A percentile compares a stretch with the other conserved stretches of the same genome.
These are phyloP conservation scores for Rhodotorula sp. DNA, from an alignment of 1,284 basidiomycete species.

Conservation along the genomic window DNA sequence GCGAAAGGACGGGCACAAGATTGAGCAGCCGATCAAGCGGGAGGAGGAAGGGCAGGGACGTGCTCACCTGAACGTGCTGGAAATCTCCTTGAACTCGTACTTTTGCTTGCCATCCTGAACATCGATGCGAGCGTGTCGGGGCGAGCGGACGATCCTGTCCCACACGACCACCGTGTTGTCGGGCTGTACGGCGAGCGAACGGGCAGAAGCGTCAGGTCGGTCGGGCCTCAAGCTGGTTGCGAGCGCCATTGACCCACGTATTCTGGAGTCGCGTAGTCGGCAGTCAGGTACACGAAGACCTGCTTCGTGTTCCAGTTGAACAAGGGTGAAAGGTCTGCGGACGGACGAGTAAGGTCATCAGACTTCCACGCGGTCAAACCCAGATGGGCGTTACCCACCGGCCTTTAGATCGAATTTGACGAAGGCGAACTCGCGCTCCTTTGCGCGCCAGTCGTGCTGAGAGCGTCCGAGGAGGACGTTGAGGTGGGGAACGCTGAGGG, in stretches of 20 bases:
- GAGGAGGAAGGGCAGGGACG: background rate
- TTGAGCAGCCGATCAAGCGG: background rate
- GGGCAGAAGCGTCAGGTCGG: background rate
- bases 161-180: conserved; percentile 82
- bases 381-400: conserved; percentile 53
- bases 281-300: conserved; percentile 77
- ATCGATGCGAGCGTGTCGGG: conserved; percentile 68
- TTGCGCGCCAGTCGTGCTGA: conserved; percentile 56
- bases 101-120: conserved; percentile 68
- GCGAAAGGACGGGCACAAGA: no score
- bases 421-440: conserved; percentile 65
- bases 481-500: conserved; percentile 60
- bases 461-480: conserved; percentile 57
- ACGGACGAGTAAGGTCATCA: conserved; percentile 1
- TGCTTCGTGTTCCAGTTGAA: conserved; percentile 97
- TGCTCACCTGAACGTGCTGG: conserved; percentile 73
- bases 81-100: conserved; percentile 75
- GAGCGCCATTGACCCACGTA: conserved; percentile 58
- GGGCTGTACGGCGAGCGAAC: conserved; percentile 54
- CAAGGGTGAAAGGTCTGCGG: conserved; percentile 68
- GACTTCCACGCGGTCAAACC: conserved; percentile 13
- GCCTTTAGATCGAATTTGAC: conserved; percentile 73
- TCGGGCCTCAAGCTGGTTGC: background rate
- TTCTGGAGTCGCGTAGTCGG: conserved; percentile 69
- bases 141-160: conserved; percentile 74